A percentile compares a stretch with the other conserved stretches of the same genome.
Evolutionary conservation across 1,139 yeast species (phyloP).

Genomic region (Blastobotrys raffinosifermentans): DNA sequence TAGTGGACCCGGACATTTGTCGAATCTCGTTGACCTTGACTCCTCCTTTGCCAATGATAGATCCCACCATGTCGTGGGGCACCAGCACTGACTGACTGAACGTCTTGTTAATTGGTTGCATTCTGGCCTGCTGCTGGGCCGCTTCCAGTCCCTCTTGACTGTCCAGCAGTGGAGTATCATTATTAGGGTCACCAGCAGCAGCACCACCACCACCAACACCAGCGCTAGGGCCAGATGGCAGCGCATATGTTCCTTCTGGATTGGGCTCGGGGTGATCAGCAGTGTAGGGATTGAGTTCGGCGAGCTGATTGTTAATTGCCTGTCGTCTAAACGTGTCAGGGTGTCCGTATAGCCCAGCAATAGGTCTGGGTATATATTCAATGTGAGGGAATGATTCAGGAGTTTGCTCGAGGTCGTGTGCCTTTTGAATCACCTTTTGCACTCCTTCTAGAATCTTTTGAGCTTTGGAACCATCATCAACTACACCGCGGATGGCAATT

Average conservation of each 20-base stretch:
- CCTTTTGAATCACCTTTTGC: background rate
- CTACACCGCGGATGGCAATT: no score
- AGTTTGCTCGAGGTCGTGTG: background rate
- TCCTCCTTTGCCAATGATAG: constrained; percentile 78
- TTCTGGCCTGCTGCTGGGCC: constrained; percentile 21
- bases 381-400: constrained; percentile 5
- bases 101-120: constrained; percentile 23
- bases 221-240: background rate
- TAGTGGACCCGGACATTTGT: constrained; percentile 64
- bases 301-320: constrained; percentile 19
- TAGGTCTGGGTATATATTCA: constrained; percentile 18
- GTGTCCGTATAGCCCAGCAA: constrained; percentile 26
- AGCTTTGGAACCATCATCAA: constrained; percentile 1
- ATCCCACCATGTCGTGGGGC: constrained; percentile 77
- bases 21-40: constrained; percentile 75
- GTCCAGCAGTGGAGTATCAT: constrained; percentile 6
- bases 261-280: constrained; percentile 12
- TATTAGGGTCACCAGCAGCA: constrained; percentile 2
- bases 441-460: background rate
- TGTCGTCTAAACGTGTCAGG: constrained; percentile 26
- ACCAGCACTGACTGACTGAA: constrained; percentile 41
- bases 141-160: constrained; percentile 17
- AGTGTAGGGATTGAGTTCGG: constrained; percentile 19
- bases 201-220: constrained; percentile 4
- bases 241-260: no score